Base-by-base conservation (phyloP, 2,329 filamentous ascomycete species). In the Sarocladium brachiariae region DNA sequence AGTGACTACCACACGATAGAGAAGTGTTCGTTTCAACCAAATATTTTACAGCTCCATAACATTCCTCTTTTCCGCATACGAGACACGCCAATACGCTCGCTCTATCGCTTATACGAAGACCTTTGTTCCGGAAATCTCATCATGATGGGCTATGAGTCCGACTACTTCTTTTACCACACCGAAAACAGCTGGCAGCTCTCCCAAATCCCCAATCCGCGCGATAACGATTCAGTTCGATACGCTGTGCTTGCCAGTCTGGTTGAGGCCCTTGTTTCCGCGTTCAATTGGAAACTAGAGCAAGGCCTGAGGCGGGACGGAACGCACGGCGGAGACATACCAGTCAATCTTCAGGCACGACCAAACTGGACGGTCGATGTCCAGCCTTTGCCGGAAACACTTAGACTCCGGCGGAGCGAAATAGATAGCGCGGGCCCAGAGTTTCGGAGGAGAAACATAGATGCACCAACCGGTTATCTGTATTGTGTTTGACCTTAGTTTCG, bases 21-120 rank as follows among this genome's bases (percentile, higher is more conserved):
- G 7, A 30, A 13, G 27, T 7, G 27, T 13, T 13, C 27, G 7
- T 30, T 30, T 7, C 27, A 30, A 30, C 27, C 7, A 7, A 30
- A 30, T 30, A 30, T 30, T 30, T 13, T 7, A 13, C 27, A 52
- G 24, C 50, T 51, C 11, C 57, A 54, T 49, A 50, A 52, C n/a
- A 47, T 56, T 50, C 48, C 53, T 3, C 23, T 57, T 10, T 58
- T 53, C 54, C 31, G 51, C n/a, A 47, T 52, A 48, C 60, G 61
- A 35, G 60, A 63, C 50, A 63, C 59, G 39, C 53, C 54, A n/a
- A 55, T 56, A 34, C 51, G 61, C 18, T 55, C 61, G 24, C 56
- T 63, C 34, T 62, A 58, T 49, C 58, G 59, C 14, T 52, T 62
- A 2, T 62, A 63, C 46, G 60, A 63, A 51, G 58, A 57, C 13